Conservation (phyloP, 768 basidiomycete species). For the Clitopilus passeckerianus region DNA sequence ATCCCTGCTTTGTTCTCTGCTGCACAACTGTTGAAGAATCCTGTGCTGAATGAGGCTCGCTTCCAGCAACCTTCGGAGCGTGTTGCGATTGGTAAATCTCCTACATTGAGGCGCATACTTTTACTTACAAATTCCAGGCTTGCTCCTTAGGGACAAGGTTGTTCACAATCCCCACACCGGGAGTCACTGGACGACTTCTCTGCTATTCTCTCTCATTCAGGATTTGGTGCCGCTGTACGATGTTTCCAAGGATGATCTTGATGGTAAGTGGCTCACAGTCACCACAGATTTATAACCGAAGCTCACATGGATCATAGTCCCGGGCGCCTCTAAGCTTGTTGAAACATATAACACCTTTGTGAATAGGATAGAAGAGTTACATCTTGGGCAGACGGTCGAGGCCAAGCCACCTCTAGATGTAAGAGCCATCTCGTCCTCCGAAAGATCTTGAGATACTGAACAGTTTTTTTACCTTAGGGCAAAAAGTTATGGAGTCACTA, state of each 20-base stretch:
- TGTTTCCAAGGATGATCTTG: constrained; percentile 28
- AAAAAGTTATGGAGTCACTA: constrained; percentile 51
- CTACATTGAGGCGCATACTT: constrained; percentile 1
- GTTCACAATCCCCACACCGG: constrained; percentile 63
- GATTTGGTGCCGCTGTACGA: constrained; percentile 60
- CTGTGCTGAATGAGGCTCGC: constrained; percentile 25
- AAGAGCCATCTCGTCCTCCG: constrained; percentile 20
- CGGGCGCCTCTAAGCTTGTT: constrained; percentile 43
- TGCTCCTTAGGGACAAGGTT: constrained; percentile 59
- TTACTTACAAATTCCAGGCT: constrained; percentile 32
- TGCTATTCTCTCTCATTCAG: constrained; percentile 72
- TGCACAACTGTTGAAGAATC: constrained; percentile 34
- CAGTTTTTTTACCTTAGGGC: constrained; percentile 48
- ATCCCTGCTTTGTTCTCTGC: constrained; percentile 64
- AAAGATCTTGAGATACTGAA: no score
- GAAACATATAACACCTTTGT: constrained; percentile 64
- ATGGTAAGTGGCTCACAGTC: constrained; percentile 29
- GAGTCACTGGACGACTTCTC: constrained; percentile 64
- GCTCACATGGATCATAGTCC: constrained; percentile 24
- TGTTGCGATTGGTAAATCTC: constrained; percentile 51
- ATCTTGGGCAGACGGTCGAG: constrained; percentile 56
- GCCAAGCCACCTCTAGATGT: constrained; percentile 77
- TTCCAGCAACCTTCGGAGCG: constrained; percentile 42
- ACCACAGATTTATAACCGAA: background rate
- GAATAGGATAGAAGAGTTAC: constrained; percentile 53